These are phyloP conservation scores for Torrubiellomyces zombiae DNA, from an alignment of 2,329 filamentous ascomycete species.

Conservation along the genomic window DNA sequence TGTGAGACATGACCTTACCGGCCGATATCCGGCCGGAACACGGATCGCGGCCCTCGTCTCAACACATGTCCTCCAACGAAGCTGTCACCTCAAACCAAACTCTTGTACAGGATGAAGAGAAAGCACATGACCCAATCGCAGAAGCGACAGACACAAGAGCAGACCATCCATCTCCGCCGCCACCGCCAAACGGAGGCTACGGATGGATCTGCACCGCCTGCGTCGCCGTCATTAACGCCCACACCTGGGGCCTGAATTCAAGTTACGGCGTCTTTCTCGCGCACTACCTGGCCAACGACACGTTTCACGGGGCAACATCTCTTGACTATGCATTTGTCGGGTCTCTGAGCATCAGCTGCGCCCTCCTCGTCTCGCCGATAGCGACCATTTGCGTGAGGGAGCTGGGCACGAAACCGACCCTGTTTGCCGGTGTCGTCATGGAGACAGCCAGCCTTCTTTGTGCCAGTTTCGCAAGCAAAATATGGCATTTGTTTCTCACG, in stretches of 20 bases:
- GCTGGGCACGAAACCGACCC: slow-evolving; percentile 45
- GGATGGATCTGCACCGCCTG: slow-evolving; percentile 25
- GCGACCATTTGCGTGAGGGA: slow-evolving; percentile 43
- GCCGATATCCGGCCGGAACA: no score
- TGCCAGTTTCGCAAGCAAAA: slow-evolving; percentile 49
- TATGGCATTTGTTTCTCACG: slow-evolving; percentile 62
- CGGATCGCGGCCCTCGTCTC: no score
- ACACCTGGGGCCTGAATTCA: slow-evolving; percentile 59
- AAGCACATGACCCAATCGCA: no score
- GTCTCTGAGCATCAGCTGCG: slow-evolving; percentile 19
- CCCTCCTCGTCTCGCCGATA: slow-evolving; percentile 51
- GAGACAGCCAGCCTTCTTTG: slow-evolving; percentile 49
- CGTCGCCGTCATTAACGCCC: slow-evolving; percentile 39
- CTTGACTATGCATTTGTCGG: slow-evolving; percentile 68
- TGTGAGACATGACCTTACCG: no score
- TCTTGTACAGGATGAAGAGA: no score
- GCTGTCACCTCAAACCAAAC: no score
- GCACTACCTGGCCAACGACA: slow-evolving; percentile 37
- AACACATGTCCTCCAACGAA: no score
- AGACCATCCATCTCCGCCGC: slow-evolving; percentile 6
- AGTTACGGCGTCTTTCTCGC: slow-evolving; percentile 35
- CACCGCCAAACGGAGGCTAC: slow-evolving; percentile 43
- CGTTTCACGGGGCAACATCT: slow-evolving; percentile 44
- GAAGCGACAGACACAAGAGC: neutral
- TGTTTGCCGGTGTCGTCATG: slow-evolving; percentile 47